A percentile compares a stretch with the other conserved stretches of the same genome.
Conservation (phyloP, 129 eudicot species). For the sunflower (Helianthus annuus) region HanXRQr2.0-SUNRISE NC_035434.2:146360265-146360764, state of each 20-base stretch:
- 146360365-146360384: neutral
- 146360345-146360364: neutral
- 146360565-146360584: too few relatives aligned
- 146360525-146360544: too few relatives aligned
- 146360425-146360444: neutral
- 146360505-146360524: too few relatives aligned
- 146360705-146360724: neutral
- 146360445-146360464: neutral
- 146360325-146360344: neutral
- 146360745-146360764: neutral
- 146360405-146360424: neutral
- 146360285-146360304: neutral
- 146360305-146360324: neutral
- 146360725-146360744: neutral
- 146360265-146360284: neutral
- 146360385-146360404: neutral
- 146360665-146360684: neutral
- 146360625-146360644: neutral
- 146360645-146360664: neutral
- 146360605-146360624: neutral
- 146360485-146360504: too few relatives aligned
- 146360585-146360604: too few relatives aligned
- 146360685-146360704: neutral
- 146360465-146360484: neutral
- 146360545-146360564: neutral